Conservation (phyloP, 192 early-diverging fungal genomes). For the Gryganskiella cystojenkinii region DNA sequence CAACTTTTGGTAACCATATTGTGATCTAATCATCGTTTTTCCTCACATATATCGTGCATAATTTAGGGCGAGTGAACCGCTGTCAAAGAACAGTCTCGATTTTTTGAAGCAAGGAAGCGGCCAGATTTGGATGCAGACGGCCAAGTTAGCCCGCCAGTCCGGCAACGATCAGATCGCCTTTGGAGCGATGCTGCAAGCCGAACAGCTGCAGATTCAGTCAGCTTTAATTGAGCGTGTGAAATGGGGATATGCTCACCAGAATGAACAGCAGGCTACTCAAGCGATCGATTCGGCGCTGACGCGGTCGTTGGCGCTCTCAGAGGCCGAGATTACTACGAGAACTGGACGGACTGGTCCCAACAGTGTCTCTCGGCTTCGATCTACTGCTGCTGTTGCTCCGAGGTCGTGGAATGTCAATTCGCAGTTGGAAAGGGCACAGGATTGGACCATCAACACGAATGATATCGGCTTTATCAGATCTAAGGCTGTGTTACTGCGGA, state of each 20-base stretch:
- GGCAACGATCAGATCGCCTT: conserved; percentile 68
- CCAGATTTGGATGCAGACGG: conserved; percentile 73
- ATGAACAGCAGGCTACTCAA: conserved; percentile 64
- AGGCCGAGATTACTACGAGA: not conserved
- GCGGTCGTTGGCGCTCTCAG: not conserved
- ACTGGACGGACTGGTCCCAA: not conserved
- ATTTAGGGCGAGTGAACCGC: not conserved
- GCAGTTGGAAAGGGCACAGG: conserved; percentile 15
- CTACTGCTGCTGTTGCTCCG: not conserved
- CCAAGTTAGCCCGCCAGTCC: conserved; percentile 65
- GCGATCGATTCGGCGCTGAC: conserved; percentile 56
- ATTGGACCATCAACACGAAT: conserved; percentile 12
- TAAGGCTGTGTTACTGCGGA: conserved; percentile 59
- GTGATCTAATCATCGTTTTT: not conserved
- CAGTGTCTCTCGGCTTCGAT: not conserved
- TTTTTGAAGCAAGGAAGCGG: conserved; percentile 54
- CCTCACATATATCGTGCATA: not conserved
- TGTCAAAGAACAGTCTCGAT: not conserved
- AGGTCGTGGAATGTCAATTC: not conserved
- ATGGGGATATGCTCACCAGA: conserved; percentile 61
- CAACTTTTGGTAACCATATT: not conserved
- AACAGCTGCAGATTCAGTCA: conserved; percentile 44
- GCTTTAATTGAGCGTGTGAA: conserved; percentile 69
- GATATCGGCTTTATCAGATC: conserved; percentile 26
- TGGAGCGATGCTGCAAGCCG: conserved; percentile 67